These are phyloP conservation scores for Aristolochia fimbriata DNA, from an alignment of 164 flowering plant species.

Conservation along the genomic window DNA sequence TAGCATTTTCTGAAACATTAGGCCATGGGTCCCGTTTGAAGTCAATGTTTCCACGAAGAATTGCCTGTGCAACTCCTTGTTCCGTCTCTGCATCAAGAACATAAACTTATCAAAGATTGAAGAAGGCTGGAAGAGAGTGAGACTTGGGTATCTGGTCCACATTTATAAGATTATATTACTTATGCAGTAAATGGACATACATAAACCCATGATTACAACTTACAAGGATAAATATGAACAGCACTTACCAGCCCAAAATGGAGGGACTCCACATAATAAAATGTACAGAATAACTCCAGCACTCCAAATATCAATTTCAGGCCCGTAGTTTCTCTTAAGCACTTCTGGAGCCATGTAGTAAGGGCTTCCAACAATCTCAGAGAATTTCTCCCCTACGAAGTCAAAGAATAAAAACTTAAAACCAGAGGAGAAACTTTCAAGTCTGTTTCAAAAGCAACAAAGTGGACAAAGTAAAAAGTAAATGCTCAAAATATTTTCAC, in stretches of 20 bases:
- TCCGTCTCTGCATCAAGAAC: conserved; percentile 61
- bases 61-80: conserved; percentile 97
- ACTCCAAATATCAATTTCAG: conserved; percentile 91
- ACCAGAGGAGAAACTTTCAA: background rate
- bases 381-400: conserved; percentile 64
- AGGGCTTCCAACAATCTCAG: conserved; percentile 98
- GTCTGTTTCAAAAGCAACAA: background rate
- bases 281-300: conserved; percentile 90
- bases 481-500: too few relatives aligned
- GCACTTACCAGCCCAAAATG: conserved; percentile 91
- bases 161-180: too few relatives aligned
- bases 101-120: background rate
- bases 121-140: too few relatives aligned
- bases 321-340: conserved; percentile 29
- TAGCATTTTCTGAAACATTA: conserved; percentile 77
- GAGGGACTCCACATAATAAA: conserved; percentile 68
- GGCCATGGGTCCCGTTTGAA: conserved; percentile 98
- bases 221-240: background rate
- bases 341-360: conserved; percentile 76
- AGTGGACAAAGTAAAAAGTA: too few relatives aligned
- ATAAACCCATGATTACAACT: background rate
- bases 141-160: too few relatives aligned
- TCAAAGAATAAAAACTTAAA: conserved; percentile 1
- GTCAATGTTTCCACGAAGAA: conserved; percentile 82
- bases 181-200: background rate